These are phyloP conservation scores for Croton laevigatus DNA, from an alignment of 441 rosid genomes.

Conservation along the genomic window DNA sequence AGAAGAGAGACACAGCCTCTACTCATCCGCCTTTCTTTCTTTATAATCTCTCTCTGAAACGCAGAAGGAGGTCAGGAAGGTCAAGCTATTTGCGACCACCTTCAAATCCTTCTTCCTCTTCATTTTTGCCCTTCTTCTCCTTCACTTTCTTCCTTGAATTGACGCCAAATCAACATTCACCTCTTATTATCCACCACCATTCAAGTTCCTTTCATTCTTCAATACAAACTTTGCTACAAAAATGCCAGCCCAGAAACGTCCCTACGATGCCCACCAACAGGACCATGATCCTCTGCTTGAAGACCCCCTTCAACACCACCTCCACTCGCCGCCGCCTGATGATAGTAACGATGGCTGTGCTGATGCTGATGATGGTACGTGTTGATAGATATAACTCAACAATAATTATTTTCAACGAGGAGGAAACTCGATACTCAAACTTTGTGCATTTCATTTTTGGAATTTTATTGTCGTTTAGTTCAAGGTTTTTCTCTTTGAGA, in stretches of 20 bases:
- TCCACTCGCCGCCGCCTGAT: neutral
- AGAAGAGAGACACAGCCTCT: conserved; percentile 10
- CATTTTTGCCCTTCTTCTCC: neutral
- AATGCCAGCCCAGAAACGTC: conserved; percentile 58
- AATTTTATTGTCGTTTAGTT: conserved; percentile 3
- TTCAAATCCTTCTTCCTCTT: conserved; percentile 1
- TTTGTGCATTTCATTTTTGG: conserved; percentile 21
- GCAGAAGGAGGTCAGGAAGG: conserved; percentile 15
- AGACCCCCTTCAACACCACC: conserved; percentile 14
- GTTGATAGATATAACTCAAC: neutral
- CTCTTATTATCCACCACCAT: neutral
- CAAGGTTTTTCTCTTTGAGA: neutral
- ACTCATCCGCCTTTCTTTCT: conserved; percentile 13
- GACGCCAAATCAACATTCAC: neutral
- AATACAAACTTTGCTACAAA: neutral
- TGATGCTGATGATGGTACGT: conserved; percentile 31
- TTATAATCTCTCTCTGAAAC: neutral
- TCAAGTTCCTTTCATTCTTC: neutral
- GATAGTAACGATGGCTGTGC: conserved; percentile 23
- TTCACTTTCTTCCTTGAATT: neutral
- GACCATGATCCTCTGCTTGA: conserved; percentile 23
- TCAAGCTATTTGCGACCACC: conserved; percentile 27
- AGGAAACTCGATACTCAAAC: neutral
- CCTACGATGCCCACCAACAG: conserved; percentile 21
- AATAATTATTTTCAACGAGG: neutral